Evolutionary conservation across 176 grass and related monocot species (phyloP).

Genomic region (Puccinellia tenuiflora): DNA sequence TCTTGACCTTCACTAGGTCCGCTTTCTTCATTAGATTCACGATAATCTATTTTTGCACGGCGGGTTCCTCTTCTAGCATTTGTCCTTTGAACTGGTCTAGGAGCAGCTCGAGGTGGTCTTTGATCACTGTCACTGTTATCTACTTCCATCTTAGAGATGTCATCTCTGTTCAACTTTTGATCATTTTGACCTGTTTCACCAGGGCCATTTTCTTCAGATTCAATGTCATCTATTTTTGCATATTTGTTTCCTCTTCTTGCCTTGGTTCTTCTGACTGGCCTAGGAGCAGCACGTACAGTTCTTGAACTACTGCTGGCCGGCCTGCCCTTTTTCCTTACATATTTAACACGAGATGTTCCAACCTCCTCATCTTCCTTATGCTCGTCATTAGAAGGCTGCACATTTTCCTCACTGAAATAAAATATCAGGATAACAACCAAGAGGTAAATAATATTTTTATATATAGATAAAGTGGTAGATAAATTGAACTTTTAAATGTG

Average conservation of each 20-base stretch:
- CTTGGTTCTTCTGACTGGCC: constrained; percentile 35
- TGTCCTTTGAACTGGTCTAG: constrained; percentile 37
- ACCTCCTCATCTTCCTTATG: not conserved
- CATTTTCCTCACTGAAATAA: constrained; percentile 46
- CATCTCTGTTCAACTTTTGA: constrained; percentile 28
- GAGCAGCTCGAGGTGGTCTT: constrained; percentile 11
- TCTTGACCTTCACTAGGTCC: constrained; percentile 33
- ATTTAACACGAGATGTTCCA: constrained; percentile 27
- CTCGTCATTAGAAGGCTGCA: constrained; percentile 30
- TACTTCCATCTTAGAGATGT: constrained; percentile 27
- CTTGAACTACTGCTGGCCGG: constrained; percentile 13
- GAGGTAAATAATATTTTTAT: not conserved
- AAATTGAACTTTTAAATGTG: constrained; percentile 12
- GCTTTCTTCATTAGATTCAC: constrained; percentile 44
- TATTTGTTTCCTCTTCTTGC: constrained; percentile 51
- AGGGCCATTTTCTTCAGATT: constrained; percentile 49
- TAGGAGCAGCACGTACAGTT: constrained; percentile 48
- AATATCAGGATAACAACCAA: constrained; percentile 12
- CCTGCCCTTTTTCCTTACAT: constrained; percentile 58
- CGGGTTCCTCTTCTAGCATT: constrained; percentile 44
- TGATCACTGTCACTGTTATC: constrained; percentile 14
- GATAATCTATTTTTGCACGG: constrained; percentile 37
- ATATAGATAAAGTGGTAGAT: not conserved
- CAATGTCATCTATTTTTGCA: constrained; percentile 47
- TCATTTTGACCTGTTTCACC: constrained; percentile 28